Percentiles rank a stretch among this genome's conserved stretches.
These are phyloP conservation scores for Rhodotorula toruloides DNA, from an alignment of 768 basidiomycete genomes.

Conservation along the genomic window DNA sequence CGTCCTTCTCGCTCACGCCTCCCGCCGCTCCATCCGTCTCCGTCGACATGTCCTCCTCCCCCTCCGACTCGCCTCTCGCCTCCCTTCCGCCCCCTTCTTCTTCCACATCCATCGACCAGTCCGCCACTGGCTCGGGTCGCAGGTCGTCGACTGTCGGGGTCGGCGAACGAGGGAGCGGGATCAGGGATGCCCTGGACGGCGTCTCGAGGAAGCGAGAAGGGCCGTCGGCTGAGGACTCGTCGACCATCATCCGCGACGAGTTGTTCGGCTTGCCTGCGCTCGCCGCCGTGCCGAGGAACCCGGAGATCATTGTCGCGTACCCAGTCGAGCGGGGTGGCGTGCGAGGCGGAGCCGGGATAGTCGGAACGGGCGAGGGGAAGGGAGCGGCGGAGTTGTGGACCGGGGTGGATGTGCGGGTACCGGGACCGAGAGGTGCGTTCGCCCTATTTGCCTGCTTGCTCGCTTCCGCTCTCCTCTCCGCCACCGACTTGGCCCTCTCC, in stretches of 20 bases:
- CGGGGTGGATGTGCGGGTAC: slow-evolving; percentile 75
- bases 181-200: not conserved
- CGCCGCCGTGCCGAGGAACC: no score
- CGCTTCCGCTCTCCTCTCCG: not conserved
- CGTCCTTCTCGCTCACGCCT: slow-evolving; percentile 48
- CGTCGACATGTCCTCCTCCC: slow-evolving; percentile 52
- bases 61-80: slow-evolving; percentile 53
- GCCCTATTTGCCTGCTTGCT: slow-evolving; percentile 55
- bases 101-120: slow-evolving; percentile 30
- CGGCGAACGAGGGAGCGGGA: slow-evolving; percentile 58
- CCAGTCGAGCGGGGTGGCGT: not conserved
- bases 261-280: no score
- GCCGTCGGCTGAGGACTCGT: no score
- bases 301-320: not conserved
- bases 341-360: no score
- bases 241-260: no score
- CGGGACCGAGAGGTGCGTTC: slow-evolving; percentile 87
- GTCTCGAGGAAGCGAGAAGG: no score
- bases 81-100: slow-evolving; percentile 47
- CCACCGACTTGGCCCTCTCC: no score
- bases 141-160: no score
- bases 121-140: slow-evolving; percentile 54
- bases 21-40: slow-evolving; percentile 56
- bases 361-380: not conserved
- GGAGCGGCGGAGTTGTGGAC: slow-evolving; percentile 63